Evolutionary conservation across 345 rosid genomes (phyloP), one percentile per base, ranked within the genome.

Genomic region (Murraya paniculata): DNA sequence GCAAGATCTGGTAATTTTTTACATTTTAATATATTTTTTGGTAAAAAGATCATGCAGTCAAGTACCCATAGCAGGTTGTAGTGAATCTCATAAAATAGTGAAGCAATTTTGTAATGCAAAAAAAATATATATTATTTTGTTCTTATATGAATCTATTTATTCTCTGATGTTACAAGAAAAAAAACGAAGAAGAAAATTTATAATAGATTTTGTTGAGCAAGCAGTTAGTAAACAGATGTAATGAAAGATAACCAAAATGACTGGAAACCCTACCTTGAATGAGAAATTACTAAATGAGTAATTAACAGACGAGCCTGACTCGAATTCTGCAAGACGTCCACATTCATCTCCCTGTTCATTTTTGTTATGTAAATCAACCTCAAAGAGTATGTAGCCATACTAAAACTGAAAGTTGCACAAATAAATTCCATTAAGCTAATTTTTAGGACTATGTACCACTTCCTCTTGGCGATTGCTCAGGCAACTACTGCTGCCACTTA

Each of bases 271-370:
- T 92, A 94, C 99, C 99, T 97, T 97, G 74, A 91, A 97, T 24
- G 98, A 97, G 86, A 97, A 94, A 84, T 97, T 97, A 89, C 99
- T 97, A 84, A 97, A 97, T 28, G 99, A 93, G 82, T 94, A 94
- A 81, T 97, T 88, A 85, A 91, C 89, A 55, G 92, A 85, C 71
- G 90, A 85, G 39, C 89, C 86, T 16, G 97, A 89, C 72, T 93
- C 97, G 8, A 92, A 91, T 78, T 91, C 99, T 50, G 92, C 78
- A 65, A 82, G 91, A 38, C 93, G 96, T 62, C 82, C 91, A 76
- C 84, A 85, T 84, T 93, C 97, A 86, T 93, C 97, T 83, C 91
- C 98, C 98, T 97, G 90, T 66, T 81, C 58, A 80, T 68, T 78
- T 76, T 57, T 64, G 78, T 74, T 33, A 33, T 38, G 66, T 50